These are phyloP conservation scores for Fusarium sterilihyphosum DNA, from an alignment of 2,329 filamentous ascomycete genomes.

Conservation along the genomic window DNA sequence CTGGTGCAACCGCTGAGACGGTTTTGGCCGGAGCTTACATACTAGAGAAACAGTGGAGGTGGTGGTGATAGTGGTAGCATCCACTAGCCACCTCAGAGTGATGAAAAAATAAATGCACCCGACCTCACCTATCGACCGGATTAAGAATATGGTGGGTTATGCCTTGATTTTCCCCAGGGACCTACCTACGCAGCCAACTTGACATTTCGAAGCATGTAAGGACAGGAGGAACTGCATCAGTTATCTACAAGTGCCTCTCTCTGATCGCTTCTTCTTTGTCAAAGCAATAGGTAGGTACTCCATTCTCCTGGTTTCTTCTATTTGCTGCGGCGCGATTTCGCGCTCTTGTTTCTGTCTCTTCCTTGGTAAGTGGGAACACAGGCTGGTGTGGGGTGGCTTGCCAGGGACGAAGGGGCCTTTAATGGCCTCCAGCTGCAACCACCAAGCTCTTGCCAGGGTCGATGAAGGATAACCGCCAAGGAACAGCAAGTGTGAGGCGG, in stretches of 20 bases:
- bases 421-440: slow-evolving; percentile 8
- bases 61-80: neutral
- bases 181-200: neutral
- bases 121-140: neutral
- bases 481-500: slow-evolving; percentile 5
- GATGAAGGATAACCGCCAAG: slow-evolving; percentile 17
- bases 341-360: neutral
- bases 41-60: neutral
- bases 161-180: neutral
- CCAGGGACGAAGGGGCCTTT: slow-evolving; percentile 20
- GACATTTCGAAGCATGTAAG: neutral
- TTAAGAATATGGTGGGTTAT: neutral
- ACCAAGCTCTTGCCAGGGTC: slow-evolving; percentile 24
- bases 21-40: slow-evolving; percentile 20
- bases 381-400: slow-evolving; percentile 30
- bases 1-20: slow-evolving; percentile 24
- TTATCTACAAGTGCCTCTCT: neutral
- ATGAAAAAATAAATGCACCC: neutral
- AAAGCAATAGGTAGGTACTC: neutral
- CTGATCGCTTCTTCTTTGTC: neutral
- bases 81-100: neutral
- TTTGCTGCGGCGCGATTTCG: neutral
- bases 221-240: neutral
- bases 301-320: neutral
- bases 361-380: neutral